Evolutionary conservation across 495 filamentous ascomycete species (phyloP), one percentile per base, ranked within the genome.

Genomic region (Penicilliopsis zonata): DNA sequence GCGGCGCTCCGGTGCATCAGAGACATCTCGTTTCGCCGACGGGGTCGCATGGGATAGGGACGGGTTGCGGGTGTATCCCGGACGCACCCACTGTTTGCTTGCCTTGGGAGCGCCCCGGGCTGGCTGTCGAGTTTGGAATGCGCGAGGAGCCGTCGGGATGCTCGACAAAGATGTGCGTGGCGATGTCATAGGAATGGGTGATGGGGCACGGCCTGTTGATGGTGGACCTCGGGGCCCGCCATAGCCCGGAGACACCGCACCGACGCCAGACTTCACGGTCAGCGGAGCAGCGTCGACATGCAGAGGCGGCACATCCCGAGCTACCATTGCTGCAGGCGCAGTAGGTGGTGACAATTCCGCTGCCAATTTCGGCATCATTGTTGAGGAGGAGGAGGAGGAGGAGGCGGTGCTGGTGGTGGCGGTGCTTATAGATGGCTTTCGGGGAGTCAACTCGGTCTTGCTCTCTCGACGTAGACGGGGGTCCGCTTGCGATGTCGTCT

Each of bases 31-130:
- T 48, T 58, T 37, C 37, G 54, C 27, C 37, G 58, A 35, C 39
- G 57, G 22, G 16, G 27, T 25, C 57, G 62, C 38, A 59, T 43
- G 35, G 13, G 41, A 41, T 13, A 38, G 29, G 2, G 53, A 36
- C 2, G 50, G 47, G 0, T 46, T 47, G 21, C 55, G 52, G 19
- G 34, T 40, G 26, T 57, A 64, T 12, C 50, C 57, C 4, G 74
- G 66, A 30, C 74, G 76, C 34, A 72, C 65, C 75, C 75, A 80
- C 44, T 70, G 71, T 33, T 76, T 77, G 37, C 66, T 75, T 41
- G 33, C 46, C 35, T 55, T 70, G 22, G 42, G 53, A 21, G 44
- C 38, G n/a, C 59, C 56, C 7, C 59, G 50, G 34, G 35, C 43
- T 16, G 45, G 54, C 17, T 57, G 46, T 30, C 55, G 26, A 8